Evolutionary conservation across 441 rosid species (phyloP).

Genomic region (Sinapis alba): DNA sequence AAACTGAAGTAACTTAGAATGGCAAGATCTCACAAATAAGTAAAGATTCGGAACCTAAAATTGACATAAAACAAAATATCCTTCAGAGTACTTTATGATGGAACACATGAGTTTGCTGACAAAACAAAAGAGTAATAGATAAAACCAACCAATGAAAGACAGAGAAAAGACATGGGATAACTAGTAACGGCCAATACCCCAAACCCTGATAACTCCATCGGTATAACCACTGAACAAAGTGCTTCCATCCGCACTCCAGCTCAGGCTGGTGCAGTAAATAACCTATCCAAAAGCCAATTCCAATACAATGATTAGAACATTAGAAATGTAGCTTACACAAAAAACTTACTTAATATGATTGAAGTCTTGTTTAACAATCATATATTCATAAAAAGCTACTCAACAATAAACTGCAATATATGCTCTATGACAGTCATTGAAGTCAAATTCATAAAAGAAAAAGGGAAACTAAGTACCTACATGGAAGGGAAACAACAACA

Average conservation of each 20-base stretch:
- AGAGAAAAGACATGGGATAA: slow-evolving; percentile 4
- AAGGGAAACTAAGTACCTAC: not conserved
- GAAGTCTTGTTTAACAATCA: not conserved
- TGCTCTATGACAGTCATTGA: not conserved
- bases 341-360: not conserved
- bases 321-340: not conserved
- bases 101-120: slow-evolving; percentile 25
- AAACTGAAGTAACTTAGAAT: not conserved
- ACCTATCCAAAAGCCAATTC: slow-evolving; percentile 48
- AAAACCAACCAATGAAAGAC: not conserved
- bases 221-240: not conserved
- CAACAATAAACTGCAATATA: not conserved
- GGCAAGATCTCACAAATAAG: not conserved
- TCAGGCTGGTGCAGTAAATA: slow-evolving; percentile 91
- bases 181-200: not conserved
- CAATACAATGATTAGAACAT: not conserved
- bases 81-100: slow-evolving; percentile 10
- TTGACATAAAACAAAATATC: slow-evolving; percentile 28
- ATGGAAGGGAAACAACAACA: not conserved
- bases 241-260: slow-evolving; percentile 33
- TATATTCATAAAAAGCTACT: not conserved
- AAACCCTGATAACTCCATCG: not conserved
- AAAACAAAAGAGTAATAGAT: slow-evolving; percentile 6
- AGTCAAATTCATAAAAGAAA: not conserved
- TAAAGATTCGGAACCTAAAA: not conserved